phyloP scores from a whole-genome alignment of 2,329 filamentous ascomycete genomes.

The Xylaria sp. region DNA sequence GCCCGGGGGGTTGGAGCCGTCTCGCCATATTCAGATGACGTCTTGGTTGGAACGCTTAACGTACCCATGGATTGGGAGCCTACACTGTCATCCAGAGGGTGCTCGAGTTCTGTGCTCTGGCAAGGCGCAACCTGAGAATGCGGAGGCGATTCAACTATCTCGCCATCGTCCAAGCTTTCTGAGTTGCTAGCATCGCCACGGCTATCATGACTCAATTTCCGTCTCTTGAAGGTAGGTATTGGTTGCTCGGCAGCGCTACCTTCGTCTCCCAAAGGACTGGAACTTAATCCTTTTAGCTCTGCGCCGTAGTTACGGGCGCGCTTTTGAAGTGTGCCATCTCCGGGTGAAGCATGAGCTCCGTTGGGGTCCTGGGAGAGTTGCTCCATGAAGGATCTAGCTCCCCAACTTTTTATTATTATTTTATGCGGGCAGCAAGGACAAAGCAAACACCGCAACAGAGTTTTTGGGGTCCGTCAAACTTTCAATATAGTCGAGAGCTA shows the following conservation, averaged over 20 bases:
- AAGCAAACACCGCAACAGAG: not conserved
- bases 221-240: conserved; percentile 42
- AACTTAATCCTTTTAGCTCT: conserved; percentile 48
- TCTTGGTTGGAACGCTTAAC: not conserved
- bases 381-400: conserved; percentile 31
- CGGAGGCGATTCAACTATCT: conserved; percentile 48
- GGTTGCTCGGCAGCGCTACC: conserved; percentile 31
- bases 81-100: conserved; percentile 10
- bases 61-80: conserved; percentile 3
- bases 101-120: not conserved
- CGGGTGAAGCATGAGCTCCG: conserved; percentile 11
- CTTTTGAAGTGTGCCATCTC: conserved; percentile 40
- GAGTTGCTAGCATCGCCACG: conserved; percentile 32
- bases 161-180: conserved; percentile 50
- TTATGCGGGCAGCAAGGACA: not conserved
- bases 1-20: conserved; percentile 12
- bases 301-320: conserved; percentile 47
- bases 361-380: conserved; percentile 6
- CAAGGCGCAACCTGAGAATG: conserved; percentile 14
- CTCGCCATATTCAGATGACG: conserved; percentile 41
- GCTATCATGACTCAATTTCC: conserved; percentile 31
- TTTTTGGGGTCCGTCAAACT: not conserved
- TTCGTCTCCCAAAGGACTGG: conserved; percentile 40
- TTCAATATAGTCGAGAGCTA: not conserved
- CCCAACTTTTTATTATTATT: not conserved